A percentile compares a stretch with the other conserved stretches of the same genome.
phyloP scores from a whole-genome alignment of 1,284 basidiomycete genomes.

The Sutorius eximius region DNA sequence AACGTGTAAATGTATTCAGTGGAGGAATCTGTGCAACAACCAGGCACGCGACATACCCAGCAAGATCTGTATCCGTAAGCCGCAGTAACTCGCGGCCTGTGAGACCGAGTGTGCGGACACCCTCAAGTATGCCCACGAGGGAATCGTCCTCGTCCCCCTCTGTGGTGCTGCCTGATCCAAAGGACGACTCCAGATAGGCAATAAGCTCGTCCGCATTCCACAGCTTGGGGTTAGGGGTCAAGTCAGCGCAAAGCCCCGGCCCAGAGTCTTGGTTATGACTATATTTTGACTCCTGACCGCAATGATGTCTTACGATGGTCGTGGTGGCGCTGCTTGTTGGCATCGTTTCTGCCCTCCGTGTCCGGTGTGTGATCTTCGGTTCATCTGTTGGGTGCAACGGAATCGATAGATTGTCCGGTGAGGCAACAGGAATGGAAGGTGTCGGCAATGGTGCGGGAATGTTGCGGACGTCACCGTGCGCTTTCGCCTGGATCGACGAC shows the following conservation, averaged over 20 bases:
- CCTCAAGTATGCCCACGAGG: slow-evolving; percentile 18
- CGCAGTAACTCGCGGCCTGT: slow-evolving; percentile 32
- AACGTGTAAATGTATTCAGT: slow-evolving; percentile 2
- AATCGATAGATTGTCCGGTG: background rate
- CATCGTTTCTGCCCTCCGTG: slow-evolving; percentile 18
- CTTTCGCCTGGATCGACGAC: slow-evolving; percentile 11
- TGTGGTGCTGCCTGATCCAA: background rate
- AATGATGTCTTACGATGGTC: background rate
- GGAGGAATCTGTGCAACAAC: background rate
- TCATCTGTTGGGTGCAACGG: background rate
- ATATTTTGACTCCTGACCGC: slow-evolving; percentile 1
- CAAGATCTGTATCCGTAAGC: slow-evolving; percentile 29
- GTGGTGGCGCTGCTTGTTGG: slow-evolving; percentile 3
- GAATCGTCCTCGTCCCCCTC: background rate
- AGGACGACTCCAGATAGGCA: slow-evolving; percentile 24
- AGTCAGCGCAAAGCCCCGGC: background rate
- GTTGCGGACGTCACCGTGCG: background rate
- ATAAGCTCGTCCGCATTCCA: slow-evolving; percentile 27
- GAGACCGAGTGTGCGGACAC: slow-evolving; percentile 22
- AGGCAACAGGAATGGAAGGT: background rate
- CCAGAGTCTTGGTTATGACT: background rate
- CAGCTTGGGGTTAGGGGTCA: slow-evolving; percentile 31
- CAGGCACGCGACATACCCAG: slow-evolving; percentile 16
- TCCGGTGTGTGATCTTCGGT: background rate
- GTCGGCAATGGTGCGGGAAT: slow-evolving; percentile 20